Conservation (phyloP, 768 basidiomycete species). For the Amanita pseudoporphyria region DNA sequence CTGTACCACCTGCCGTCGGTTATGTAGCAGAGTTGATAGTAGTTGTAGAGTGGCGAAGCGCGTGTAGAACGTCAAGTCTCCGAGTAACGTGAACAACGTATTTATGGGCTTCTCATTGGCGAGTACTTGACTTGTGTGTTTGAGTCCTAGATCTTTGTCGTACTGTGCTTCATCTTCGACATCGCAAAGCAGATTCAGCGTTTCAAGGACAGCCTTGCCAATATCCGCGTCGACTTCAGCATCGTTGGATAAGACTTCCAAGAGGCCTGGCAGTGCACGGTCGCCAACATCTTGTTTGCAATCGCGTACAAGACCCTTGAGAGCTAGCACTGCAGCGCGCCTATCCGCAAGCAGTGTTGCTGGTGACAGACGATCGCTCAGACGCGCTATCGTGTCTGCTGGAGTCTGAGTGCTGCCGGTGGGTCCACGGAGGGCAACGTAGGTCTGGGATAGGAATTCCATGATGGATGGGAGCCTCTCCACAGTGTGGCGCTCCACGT, state of each 20-base stretch:
- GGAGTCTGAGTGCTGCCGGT: constrained; percentile 78
- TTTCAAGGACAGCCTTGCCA: constrained; percentile 89
- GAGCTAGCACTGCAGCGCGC: constrained; percentile 83
- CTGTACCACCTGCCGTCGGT: constrained; percentile 76
- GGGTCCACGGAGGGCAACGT: constrained; percentile 77
- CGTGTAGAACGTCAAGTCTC: constrained; percentile 71
- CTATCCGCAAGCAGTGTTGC: constrained; percentile 84
- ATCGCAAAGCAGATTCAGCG: constrained; percentile 78
- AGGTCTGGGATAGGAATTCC: constrained; percentile 83
- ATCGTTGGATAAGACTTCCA: constrained; percentile 79
- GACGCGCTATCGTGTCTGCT: constrained; percentile 74
- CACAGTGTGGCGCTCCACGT: no score
- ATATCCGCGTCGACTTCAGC: constrained; percentile 88
- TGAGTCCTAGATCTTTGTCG: constrained; percentile 67
- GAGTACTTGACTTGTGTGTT: constrained; percentile 76
- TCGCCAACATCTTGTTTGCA: constrained; percentile 85
- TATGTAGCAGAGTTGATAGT: constrained; percentile 69
- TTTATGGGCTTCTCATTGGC: constrained; percentile 63
- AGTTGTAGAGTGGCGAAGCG: constrained; percentile 81
- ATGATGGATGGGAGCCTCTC: constrained; percentile 29
- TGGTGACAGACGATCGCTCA: constrained; percentile 88
- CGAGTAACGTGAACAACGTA: constrained; percentile 67
- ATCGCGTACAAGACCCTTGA: constrained; percentile 89
- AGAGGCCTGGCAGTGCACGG: constrained; percentile 63
- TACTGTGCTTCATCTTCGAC: constrained; percentile 39